Conservation (phyloP, 1,139 yeast species). For the Taphrina flavorubra region DNA sequence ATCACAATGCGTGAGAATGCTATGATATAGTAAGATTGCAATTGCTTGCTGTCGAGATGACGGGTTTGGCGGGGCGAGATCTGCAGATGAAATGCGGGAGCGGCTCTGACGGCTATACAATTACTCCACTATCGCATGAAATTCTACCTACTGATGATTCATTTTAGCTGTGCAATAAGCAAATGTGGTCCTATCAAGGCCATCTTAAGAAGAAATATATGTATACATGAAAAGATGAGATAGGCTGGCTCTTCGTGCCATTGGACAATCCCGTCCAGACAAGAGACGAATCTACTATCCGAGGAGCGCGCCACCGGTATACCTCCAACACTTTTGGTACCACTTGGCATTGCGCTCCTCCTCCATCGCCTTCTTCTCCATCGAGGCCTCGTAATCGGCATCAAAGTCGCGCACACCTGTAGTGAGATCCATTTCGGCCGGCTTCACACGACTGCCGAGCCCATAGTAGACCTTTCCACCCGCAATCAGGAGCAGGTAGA, state of each 20-base stretch:
- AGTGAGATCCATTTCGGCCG: conserved; percentile 67
- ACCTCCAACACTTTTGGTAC: conserved; percentile 29
- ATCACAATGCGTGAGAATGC: too few relatives aligned
- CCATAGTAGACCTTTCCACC: conserved; percentile 55
- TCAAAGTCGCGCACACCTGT: conserved; percentile 71
- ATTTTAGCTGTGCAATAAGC: too few relatives aligned
- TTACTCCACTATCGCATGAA: too few relatives aligned
- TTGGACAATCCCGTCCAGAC: too few relatives aligned
- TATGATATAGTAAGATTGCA: too few relatives aligned
- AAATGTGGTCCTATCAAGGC: too few relatives aligned
- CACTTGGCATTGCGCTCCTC: conserved; percentile 9
- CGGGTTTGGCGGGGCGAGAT: too few relatives aligned
- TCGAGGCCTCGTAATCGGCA: conserved; percentile 66
- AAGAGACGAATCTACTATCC: not conserved
- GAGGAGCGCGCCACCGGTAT: conserved; percentile 32
- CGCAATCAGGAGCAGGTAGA: conserved; percentile 60
- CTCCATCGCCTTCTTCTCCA: conserved; percentile 51
- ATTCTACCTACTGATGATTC: too few relatives aligned
- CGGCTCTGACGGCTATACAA: not conserved
- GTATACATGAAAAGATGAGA: not conserved
- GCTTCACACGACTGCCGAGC: conserved; percentile 59
- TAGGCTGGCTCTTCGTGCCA: not conserved
- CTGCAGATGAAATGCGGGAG: not conserved
- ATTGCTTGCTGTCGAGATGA: too few relatives aligned
- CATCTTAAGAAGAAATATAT: too few relatives aligned